phyloP scores from a whole-genome alignment of 2,329 filamentous ascomycete species.

The Magnaporthales sp. region DNA sequence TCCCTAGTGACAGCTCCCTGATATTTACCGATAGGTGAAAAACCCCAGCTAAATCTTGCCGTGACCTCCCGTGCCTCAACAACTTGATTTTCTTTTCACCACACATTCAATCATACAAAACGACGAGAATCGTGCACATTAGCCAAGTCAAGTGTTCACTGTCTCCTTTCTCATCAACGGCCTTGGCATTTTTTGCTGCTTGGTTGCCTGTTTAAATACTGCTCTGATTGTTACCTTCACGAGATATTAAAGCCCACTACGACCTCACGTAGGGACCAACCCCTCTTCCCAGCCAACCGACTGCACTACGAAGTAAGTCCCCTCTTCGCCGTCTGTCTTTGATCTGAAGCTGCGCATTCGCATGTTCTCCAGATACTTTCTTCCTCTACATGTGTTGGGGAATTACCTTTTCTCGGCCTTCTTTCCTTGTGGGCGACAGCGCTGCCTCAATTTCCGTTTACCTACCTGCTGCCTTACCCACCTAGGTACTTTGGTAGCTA shows the following conservation, averaged over 20 bases:
- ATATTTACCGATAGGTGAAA: not conserved
- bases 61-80: not conserved
- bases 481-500: not conserved
- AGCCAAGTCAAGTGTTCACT: not conserved
- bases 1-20: not conserved
- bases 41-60: not conserved
- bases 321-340: not conserved
- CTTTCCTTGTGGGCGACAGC: not conserved
- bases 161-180: not conserved
- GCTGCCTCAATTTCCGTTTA: not conserved
- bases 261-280: not conserved
- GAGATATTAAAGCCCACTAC: not conserved
- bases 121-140: not conserved
- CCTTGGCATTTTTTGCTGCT: not conserved
- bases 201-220: not conserved
- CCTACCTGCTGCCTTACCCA: not conserved
- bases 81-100: not conserved
- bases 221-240: not conserved
- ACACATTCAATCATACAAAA: not conserved
- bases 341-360: not conserved
- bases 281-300: not conserved
- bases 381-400: not conserved
- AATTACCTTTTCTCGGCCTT: not conserved
- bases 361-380: not conserved
- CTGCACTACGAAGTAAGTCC: not conserved